These are phyloP conservation scores for Gigaspora rosea DNA, from an alignment of 192 early-diverging fungal genomes.

Conservation along the genomic window DNA sequence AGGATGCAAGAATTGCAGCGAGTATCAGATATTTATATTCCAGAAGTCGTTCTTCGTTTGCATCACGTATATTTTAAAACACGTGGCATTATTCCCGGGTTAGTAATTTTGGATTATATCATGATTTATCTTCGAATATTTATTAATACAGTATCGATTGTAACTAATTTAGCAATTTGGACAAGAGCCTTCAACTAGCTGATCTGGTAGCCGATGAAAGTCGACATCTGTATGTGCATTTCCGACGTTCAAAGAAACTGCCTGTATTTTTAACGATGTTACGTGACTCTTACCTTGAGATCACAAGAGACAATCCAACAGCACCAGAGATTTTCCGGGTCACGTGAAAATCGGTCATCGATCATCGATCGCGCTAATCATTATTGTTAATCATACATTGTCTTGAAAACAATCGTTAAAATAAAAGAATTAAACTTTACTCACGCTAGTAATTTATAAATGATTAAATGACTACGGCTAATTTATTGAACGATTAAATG, in stretches of 20 bases:
- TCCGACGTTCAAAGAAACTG: constrained; percentile 20
- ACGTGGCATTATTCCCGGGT: constrained; percentile 1
- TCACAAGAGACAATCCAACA: neutral
- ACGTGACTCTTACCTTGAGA: neutral
- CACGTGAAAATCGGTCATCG: too few relatives aligned
- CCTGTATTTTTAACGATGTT: neutral
- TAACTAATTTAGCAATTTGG: constrained; percentile 15
- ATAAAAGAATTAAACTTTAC: too few relatives aligned
- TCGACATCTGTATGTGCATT: neutral
- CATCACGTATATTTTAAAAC: constrained; percentile 16
- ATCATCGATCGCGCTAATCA: too few relatives aligned
- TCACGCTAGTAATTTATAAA: too few relatives aligned
- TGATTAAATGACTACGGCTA: too few relatives aligned
- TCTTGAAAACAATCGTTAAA: too few relatives aligned
- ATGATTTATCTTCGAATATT: neutral
- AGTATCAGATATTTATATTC: constrained; percentile 24
- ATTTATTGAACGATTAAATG: too few relatives aligned
- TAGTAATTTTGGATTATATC: neutral
- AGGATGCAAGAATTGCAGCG: neutral
- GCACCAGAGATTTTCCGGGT: too few relatives aligned
- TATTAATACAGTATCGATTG: neutral
- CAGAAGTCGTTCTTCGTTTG: constrained; percentile 7
- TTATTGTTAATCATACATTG: too few relatives aligned
- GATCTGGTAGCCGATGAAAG: constrained; percentile 2
- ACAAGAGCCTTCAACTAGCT: constrained; percentile 21